Base-by-base conservation (phyloP, 1,284 basidiomycete genomes). In the Anthracocystis walkeri region DNA sequence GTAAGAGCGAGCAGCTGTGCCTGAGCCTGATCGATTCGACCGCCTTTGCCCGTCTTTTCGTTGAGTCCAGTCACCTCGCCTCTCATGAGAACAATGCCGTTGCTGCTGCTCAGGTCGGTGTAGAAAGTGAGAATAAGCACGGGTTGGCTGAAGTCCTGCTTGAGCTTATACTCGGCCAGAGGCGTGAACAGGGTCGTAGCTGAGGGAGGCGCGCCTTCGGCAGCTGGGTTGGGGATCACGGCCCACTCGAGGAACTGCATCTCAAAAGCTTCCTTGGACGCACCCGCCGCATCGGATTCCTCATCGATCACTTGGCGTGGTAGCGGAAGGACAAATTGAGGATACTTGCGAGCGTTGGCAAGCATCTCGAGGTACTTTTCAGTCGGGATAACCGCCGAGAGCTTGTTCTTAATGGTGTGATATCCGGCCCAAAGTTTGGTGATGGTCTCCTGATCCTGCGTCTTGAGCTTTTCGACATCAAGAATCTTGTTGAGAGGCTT, bases 111-210 rank as follows among this genome's bases (percentile, higher is more conserved):
- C 7, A 99, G 87, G 82, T 99, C 96, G 42, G 95, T 92, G 86
- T 98, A 97, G 85, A 94, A 90, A 7, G 96, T 97, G 51, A 98
- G 84, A 38, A 93, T 92, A 27, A 99, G 88, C 81, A 93, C 92
- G 0, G 96, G 95, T 40, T 94, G 95, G 3, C 96, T 93, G 86
- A 92, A 98, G 49, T 92, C 89, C 70, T 90, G 89, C 33, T 92
- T 90, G 63, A 91, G 87, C 86, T 98, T 97, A 89, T 94, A 99
- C 87, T 98, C 96, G 77, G 93, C 92, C 54, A 98, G 88, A 4
- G 96, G 93, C 0, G 96, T 96, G 87, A 97, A 97, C 56, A 99
- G 89, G 0, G 94, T 82, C 11, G 73, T 69, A 1, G 76, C 74
- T 2, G 69, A 50, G 8, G 74, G 72, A n/a, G 65, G 68, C 21